Percentiles rank a stretch among this genome's conserved stretches.
Conservation (phyloP, 2,329 filamentous ascomycete genomes). For the Aspergillus sergii region DNA sequence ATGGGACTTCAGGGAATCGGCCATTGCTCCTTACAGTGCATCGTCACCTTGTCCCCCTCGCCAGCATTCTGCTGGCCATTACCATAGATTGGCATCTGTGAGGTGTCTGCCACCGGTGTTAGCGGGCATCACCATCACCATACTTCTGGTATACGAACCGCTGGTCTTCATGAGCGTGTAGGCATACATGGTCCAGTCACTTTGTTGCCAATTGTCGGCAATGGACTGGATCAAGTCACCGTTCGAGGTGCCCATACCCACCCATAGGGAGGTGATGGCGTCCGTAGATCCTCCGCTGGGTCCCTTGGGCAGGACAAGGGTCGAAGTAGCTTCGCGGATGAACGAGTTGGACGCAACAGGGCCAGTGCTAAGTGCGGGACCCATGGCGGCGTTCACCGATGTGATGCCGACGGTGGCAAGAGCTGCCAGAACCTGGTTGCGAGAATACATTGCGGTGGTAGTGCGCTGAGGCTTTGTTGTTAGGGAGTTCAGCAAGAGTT, state of each 20-base stretch:
- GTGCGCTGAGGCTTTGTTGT: neutral
- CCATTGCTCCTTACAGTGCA: slow-evolving; percentile 36
- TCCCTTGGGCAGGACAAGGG: slow-evolving; percentile 44
- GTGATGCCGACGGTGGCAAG: slow-evolving; percentile 18
- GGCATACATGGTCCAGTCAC: slow-evolving; percentile 47
- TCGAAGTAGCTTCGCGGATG: slow-evolving; percentile 50
- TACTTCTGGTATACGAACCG: slow-evolving; percentile 8
- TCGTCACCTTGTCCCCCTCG: slow-evolving; percentile 40
- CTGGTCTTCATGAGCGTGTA: slow-evolving; percentile 23
- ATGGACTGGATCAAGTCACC: slow-evolving; percentile 53
- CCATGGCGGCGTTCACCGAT: slow-evolving; percentile 30
- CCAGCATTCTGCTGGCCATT: slow-evolving; percentile 24
- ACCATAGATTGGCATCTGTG: slow-evolving; percentile 39
- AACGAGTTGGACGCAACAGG: slow-evolving; percentile 44
- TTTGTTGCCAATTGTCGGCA: slow-evolving; percentile 40
- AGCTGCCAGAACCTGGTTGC: slow-evolving; percentile 20
- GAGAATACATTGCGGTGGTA: slow-evolving; percentile 16
- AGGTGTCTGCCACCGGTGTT: neutral
- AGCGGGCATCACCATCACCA: neutral
- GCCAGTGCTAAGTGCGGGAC: slow-evolving; percentile 48
- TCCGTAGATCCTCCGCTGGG: slow-evolving; percentile 42
- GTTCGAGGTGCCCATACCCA: slow-evolving; percentile 53
- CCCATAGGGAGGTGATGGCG: slow-evolving; percentile 45
- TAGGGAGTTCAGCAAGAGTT: neutral
- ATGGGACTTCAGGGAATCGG: neutral